phyloP scores from a whole-genome alignment of 2,329 filamentous ascomycete species.

The Aspergillus ustus region DNA sequence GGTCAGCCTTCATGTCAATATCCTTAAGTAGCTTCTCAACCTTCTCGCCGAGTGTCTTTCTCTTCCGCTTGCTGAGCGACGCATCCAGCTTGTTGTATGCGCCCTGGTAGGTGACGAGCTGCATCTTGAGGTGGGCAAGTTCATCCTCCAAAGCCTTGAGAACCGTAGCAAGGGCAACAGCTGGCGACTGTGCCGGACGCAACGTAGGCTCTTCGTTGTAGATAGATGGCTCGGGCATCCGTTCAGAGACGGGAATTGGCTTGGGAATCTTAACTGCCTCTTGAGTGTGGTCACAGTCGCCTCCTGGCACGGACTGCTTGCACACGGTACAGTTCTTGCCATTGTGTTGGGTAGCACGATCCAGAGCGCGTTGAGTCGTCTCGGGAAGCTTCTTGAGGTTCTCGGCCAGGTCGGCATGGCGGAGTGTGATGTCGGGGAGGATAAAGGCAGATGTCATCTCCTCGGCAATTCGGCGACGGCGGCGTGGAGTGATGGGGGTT shows the following conservation, averaged over 20 bases:
- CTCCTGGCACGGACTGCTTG: conserved; percentile 47
- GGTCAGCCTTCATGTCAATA: conserved; percentile 74
- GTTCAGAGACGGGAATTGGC: conserved; percentile 56
- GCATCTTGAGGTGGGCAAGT: conserved; percentile 73
- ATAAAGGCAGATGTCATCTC: conserved; percentile 70
- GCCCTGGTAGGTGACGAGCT: conserved; percentile 65
- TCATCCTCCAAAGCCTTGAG: conserved; percentile 84
- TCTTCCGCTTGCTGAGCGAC: conserved; percentile 66
- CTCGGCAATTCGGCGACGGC: conserved; percentile 53
- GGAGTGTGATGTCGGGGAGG: conserved; percentile 65
- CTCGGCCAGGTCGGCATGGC: conserved; percentile 33
- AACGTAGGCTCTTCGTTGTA: conserved; percentile 64
- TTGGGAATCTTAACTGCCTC: conserved; percentile 52
- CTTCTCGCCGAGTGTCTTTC: conserved; percentile 63
- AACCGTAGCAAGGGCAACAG: conserved; percentile 76
- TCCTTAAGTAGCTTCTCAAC: conserved; percentile 66
- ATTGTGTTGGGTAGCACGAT: conserved; percentile 54
- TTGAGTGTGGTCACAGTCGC: conserved; percentile 38
- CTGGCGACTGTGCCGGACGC: conserved; percentile 68
- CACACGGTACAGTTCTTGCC: conserved; percentile 62
- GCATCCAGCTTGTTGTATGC: conserved; percentile 71
- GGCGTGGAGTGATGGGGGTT: conserved; percentile 54
- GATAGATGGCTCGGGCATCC: conserved; percentile 45
- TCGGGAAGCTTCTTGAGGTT: conserved; percentile 42
- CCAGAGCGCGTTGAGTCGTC: conserved; percentile 46